Base-by-base conservation (phyloP, 352 stramenopile genomes). In the Phytophthora meadii region DNA sequence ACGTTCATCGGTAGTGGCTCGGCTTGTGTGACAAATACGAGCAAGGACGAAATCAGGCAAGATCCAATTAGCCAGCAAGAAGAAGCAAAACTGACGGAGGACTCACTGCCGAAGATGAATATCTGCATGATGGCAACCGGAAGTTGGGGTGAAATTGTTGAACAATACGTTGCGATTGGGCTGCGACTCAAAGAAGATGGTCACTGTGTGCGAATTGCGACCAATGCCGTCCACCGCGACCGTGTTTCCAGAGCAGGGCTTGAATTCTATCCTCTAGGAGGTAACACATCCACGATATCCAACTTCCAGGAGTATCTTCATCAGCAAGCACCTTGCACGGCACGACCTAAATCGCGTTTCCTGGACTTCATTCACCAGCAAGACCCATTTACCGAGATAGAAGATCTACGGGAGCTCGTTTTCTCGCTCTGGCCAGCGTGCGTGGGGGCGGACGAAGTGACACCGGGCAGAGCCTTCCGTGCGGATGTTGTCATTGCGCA, bases 201-300 rank as follows among this genome's bases (percentile, higher is more conserved):
- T 0, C 87, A 97, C 67, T 68, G 77, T 6, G 90, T 97, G 0
- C 76, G 90, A 9, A 65, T 97, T 34, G 88, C 86, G 2, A 82
- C 83, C 5, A 86, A 96, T 54, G 68, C 79, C 15, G 59, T 73
- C 14, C 90, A 90, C 69, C 62, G 86, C 5, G 24, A 63, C 0
- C 76, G 76, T 4, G 82, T 96, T 17, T 65, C 68, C 6, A 60
- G 58, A 0, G 60, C 65, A 7, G 72, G 74, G 10, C 61, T 82
- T 15, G 71, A 76, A 14, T 80, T 78, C 30, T 77, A 77, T 42
- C 63, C 74, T 15, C 65, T 82, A 12, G 54, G 46, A 15, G 62
- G 71, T 5, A 65, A 39, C 25, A 61, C 59, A 24, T 50, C 63
- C 28, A 56, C 63, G 11, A 60, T 61, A 28, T 42, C 46, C 17